Conservation (phyloP, 208 protist species). For the Leptomonas pyrrhocoris region DNA sequence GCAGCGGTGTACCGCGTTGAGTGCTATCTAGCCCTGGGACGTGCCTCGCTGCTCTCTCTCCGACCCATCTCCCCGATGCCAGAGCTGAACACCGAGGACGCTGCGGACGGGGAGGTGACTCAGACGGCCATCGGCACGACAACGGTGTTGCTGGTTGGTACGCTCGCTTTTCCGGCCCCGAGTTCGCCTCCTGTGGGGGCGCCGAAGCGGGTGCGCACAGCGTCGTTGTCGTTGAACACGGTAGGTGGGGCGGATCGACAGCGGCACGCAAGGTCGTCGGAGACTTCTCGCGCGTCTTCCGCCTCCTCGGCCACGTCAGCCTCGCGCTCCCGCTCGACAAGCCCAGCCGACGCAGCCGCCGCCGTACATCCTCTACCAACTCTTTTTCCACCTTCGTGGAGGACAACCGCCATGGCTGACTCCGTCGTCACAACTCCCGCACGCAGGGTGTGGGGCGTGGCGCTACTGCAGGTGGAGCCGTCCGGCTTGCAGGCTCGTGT, state of each 20-base stretch:
- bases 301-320: not conserved
- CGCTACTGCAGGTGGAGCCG: slow-evolving; percentile 32
- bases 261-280: not conserved
- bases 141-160: slow-evolving; percentile 44
- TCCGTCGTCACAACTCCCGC: not conserved
- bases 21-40: slow-evolving; percentile 68
- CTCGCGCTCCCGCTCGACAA: slow-evolving; percentile 2
- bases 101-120: slow-evolving; percentile 7
- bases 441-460: slow-evolving; percentile 33
- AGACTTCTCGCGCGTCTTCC: slow-evolving; percentile 12
- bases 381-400: not conserved
- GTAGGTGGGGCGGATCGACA: slow-evolving; percentile 9
- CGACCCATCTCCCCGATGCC: slow-evolving; percentile 29
- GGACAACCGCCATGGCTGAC: not conserved
- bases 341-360: not conserved
- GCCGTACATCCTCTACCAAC: not conserved
- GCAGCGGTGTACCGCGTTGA: slow-evolving; percentile 55
- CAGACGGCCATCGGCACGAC: slow-evolving; percentile 27
- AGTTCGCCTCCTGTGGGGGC: slow-evolving; percentile 1
- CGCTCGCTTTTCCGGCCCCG: slow-evolving; percentile 30
- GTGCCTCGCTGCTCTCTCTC: slow-evolving; percentile 46
- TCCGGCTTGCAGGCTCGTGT: slow-evolving; percentile 32
- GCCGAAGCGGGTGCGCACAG: slow-evolving; percentile 4
- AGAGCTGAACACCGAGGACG: slow-evolving; percentile 10
- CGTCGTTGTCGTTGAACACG: slow-evolving; percentile 13